Evolutionary conservation across 345 rosid species (phyloP), one percentile per base, ranked within the genome.

Genomic region (Ceriops zippeliana): DNA sequence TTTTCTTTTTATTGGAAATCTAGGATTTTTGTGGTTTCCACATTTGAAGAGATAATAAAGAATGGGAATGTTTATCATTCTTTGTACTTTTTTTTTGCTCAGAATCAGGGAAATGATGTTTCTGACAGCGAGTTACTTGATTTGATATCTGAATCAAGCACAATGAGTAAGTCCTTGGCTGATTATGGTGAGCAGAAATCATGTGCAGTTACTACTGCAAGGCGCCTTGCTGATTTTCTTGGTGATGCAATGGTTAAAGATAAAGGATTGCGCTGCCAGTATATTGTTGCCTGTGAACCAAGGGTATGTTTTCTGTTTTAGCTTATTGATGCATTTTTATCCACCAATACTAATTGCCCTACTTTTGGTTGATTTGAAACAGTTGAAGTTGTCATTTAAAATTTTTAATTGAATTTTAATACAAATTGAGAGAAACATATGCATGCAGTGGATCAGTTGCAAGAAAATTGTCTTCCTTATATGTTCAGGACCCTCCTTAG

Each of bases 171-270:
- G 79, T 91, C 98, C 31, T 81, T 93, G 77, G 90, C 82, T n/a
- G 98, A 93, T 58, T 93, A 93, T 72, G 98, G 98, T 68, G 85
- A 79, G 52, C 97, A 93, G 70, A 93, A 91, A 82, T 93, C 98
- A 66, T 93, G 97, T 88, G 96, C 97, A 68, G 95, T 93, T 78
- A 93, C 98, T 66, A 93, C 98, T 49, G 98, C 98, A 64, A 89
- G 80, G 72, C 98, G 98, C 65, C 86, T 93, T 68, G 89, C 97
- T 71, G 85, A 93, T 75, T 93, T 93, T 86, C 96, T 93, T 49
- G 97, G 95, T 82, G 90, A 86, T 70, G 20, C 96, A 66, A 91
- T 91, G 92, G 97, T 93, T 74, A 93, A 93, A 83, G 96, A 93
- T 79, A 91, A 91, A 84, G 98, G 98, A 79, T 76, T 93, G 71